phyloP scores from a whole-genome alignment of 495 filamentous ascomycete species.

The Tuber magnatum region DNA sequence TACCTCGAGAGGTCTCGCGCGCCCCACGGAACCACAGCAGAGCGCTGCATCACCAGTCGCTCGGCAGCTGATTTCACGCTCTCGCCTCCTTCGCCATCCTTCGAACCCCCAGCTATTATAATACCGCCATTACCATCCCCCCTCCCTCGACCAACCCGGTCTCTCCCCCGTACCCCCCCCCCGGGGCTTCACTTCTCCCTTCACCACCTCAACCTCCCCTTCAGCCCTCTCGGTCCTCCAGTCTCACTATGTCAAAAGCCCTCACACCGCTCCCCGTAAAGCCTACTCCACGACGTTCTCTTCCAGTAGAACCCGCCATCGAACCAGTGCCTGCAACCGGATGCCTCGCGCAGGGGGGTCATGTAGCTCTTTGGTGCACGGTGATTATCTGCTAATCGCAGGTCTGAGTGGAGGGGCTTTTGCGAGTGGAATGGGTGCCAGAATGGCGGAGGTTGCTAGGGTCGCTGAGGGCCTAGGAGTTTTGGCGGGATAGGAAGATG shows the following conservation, averaged over 20 bases:
- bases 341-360: conserved; percentile 7
- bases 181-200: background rate
- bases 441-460: conserved; percentile 37
- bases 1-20: background rate
- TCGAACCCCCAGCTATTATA: background rate
- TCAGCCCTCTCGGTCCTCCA: background rate
- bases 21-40: background rate
- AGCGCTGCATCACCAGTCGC: background rate
- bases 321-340: conserved; percentile 6
- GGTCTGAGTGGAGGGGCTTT: background rate
- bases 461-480: conserved; percentile 35
- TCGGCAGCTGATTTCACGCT: background rate
- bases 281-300: background rate
- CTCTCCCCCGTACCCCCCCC: background rate
- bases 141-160: background rate
- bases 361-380: conserved; percentile 19
- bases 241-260: background rate
- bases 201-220: background rate
- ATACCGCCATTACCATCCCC: background rate
- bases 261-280: background rate
- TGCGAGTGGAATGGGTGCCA: conserved; percentile 25
- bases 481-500: conserved; percentile 24
- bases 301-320: conserved; percentile 14
- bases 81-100: background rate
- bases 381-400: conserved; percentile 3